Percentiles rank a stretch among this genome's conserved stretches.
phyloP scores from a whole-genome alignment of 345 rosid genomes.

The Lepidium didymum region DNA sequence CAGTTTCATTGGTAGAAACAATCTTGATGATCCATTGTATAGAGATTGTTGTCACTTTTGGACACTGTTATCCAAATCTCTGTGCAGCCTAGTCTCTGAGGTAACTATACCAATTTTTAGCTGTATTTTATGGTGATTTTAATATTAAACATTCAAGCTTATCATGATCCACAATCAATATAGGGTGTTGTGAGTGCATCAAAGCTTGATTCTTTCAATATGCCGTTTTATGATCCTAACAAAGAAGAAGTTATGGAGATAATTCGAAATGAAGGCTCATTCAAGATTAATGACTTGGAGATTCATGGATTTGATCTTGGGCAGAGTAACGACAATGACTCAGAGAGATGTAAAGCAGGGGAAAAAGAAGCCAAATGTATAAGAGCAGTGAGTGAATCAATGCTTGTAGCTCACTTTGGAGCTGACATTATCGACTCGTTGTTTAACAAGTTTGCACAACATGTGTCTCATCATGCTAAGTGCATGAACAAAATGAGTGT shows the following conservation, averaged over 20 bases:
- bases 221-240: conserved; percentile 21
- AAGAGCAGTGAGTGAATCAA: conserved; percentile 49
- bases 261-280: conserved; percentile 28
- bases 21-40: conserved; percentile 24
- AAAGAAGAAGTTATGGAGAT: conserved; percentile 18
- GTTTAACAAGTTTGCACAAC: conserved; percentile 25
- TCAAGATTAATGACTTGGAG: conserved; percentile 13
- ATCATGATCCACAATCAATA: not conserved
- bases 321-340: not conserved
- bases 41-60: conserved; percentile 10
- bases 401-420: conserved; percentile 41
- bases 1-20: conserved; percentile 25
- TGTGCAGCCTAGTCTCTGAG: conserved; percentile 30
- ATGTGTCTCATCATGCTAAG: conserved; percentile 16
- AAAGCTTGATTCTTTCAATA: conserved; percentile 25
- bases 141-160: not conserved
- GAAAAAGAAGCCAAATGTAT: conserved; percentile 32
- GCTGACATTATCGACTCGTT: conserved; percentile 29
- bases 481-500: conserved; percentile 13
- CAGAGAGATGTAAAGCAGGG: conserved; percentile 18
- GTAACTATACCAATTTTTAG: not conserved
- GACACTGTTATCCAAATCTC: conserved; percentile 22
- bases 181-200: conserved; percentile 29
- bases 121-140: not conserved
- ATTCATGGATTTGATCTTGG: conserved; percentile 7